Percentiles rank a stretch among this genome's conserved stretches.
These are phyloP conservation scores for Calonectria pseudoturangicola DNA, from an alignment of 2,329 filamentous ascomycete species.

Conservation along the genomic window DNA sequence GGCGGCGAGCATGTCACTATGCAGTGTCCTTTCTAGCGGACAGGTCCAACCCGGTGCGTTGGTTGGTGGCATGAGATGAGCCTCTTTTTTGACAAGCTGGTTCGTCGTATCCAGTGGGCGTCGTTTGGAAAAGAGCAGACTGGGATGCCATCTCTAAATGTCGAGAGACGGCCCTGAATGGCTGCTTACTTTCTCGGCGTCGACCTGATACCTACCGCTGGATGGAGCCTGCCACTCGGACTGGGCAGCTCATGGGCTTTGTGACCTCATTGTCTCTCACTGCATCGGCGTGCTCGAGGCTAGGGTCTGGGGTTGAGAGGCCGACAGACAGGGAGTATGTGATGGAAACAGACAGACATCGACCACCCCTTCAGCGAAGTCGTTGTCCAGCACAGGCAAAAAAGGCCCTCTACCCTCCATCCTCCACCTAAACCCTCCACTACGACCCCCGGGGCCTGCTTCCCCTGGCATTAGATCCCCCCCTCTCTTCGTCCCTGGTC, in stretches of 20 bases:
- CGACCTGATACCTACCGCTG: conserved; percentile 46
- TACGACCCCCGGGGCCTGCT: conserved; percentile 48
- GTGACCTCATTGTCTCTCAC: conserved; percentile 36
- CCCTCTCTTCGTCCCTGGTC: conserved; percentile 41
- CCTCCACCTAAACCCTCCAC: conserved; percentile 31
- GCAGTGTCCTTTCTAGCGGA: neutral
- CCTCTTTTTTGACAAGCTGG: conserved; percentile 18
- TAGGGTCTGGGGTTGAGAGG: conserved; percentile 42
- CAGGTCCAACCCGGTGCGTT: conserved; percentile 3
- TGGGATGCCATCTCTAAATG: conserved; percentile 12
- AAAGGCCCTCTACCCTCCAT: conserved; percentile 30
- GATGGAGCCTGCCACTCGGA: conserved; percentile 32
- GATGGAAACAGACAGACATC: conserved; percentile 27
- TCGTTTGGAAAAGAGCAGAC: neutral
- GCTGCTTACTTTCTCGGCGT: conserved; percentile 29
- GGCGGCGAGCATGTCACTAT: neutral
- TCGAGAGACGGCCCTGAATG: neutral
- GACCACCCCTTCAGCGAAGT: conserved; percentile 35
- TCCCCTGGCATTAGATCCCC: conserved; percentile 50
- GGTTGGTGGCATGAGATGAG: conserved; percentile 30
- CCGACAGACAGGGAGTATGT: conserved; percentile 42
- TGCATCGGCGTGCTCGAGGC: conserved; percentile 39
- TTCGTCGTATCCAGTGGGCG: neutral
- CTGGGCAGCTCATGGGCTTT: conserved; percentile 33
- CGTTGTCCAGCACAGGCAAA: conserved; percentile 30